Percentiles rank a stretch among this genome's conserved stretches.
Conservation (phyloP, 345 rosid genomes). For the Mangifera indica region DNA sequence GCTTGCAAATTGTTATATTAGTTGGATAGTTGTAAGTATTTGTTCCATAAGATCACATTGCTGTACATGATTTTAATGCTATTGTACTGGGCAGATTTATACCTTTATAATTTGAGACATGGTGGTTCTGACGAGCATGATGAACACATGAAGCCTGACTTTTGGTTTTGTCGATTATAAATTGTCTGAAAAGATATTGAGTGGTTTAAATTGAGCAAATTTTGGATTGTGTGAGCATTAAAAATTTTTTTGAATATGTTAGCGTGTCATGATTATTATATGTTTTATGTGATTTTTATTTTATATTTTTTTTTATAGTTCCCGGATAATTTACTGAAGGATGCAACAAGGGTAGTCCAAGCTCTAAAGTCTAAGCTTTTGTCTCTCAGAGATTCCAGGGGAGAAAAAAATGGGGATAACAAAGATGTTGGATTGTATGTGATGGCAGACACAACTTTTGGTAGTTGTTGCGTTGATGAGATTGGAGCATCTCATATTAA, state of each 20-base stretch:
- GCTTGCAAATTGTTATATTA: background rate
- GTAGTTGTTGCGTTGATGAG: slow-evolving; percentile 93
- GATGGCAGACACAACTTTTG: slow-evolving; percentile 90
- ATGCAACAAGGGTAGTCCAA: slow-evolving; percentile 56
- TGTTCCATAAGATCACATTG: background rate
- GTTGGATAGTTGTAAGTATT: background rate
- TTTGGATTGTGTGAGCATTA: too few species aligned
- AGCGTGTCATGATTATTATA: too few species aligned
- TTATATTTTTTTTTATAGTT: slow-evolving; percentile 47
- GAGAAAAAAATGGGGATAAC: slow-evolving; percentile 29
- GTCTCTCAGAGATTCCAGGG: slow-evolving; percentile 31
- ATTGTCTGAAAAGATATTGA: too few species aligned
- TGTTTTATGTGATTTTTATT: background rate
- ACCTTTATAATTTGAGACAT: too few species aligned
- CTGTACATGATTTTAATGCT: background rate
- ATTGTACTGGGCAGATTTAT: too few species aligned
- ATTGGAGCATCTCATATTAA: slow-evolving; percentile 76
- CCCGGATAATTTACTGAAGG: slow-evolving; percentile 79
- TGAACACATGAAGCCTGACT: too few species aligned
- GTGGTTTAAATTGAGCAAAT: too few species aligned
- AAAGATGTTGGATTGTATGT: slow-evolving; percentile 59
- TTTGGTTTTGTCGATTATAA: too few species aligned
- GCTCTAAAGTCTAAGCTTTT: slow-evolving; percentile 40
- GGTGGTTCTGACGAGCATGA: too few species aligned
- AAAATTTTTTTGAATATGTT: too few species aligned